Evolutionary conservation across 768 basidiomycete genomes (phyloP), one percentile per base, ranked within the genome.

Genomic region (Kwoniella dendrophila): DNA sequence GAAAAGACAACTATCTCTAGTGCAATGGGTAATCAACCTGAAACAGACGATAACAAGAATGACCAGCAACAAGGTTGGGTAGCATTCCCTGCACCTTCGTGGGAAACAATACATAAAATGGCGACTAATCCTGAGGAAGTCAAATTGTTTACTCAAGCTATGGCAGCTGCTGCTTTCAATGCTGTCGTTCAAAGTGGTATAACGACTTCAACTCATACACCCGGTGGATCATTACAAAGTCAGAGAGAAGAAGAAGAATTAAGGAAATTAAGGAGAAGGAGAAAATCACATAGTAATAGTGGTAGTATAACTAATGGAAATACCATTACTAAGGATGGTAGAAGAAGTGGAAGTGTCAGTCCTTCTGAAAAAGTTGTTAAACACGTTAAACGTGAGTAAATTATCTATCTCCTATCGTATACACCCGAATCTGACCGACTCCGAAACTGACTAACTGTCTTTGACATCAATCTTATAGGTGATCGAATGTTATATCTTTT

Each of bases 401-500:
- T n/a, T n/a, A n/a, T n/a, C n/a, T n/a, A n/a, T n/a, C n/a, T n/a
- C n/a, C n/a, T n/a, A n/a, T n/a, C n/a, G n/a, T n/a, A n/a, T n/a
- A n/a, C n/a, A n/a, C n/a, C n/a, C 36, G 36, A 38, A 38, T 8
- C 36, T 38, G n/a, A n/a, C 36, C 18, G 36, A 38, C 36, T 6
- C 12, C 6, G 6, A n/a, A 40, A 38, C 52, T 54, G 30, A 56
- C 36, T 20, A 34, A 18, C 32, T 49, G 27, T 24, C 27, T 58
- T 7, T 38, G 30, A 7, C 27, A n/a, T n/a, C n/a, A 4, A 26
- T 52, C 7, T 16, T 45, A 41, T 50, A 69, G 71, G 66, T 16
- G 80, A 81, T 55, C 59, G 67, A 33, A 81, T 81, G 80, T 64
- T 81, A 12, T 75, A 74, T 61, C 66, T 80, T 49, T 81, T 81